phyloP scores from a whole-genome alignment of 2,329 filamentous ascomycete species.

The Ophiostoma quercus region DNA sequence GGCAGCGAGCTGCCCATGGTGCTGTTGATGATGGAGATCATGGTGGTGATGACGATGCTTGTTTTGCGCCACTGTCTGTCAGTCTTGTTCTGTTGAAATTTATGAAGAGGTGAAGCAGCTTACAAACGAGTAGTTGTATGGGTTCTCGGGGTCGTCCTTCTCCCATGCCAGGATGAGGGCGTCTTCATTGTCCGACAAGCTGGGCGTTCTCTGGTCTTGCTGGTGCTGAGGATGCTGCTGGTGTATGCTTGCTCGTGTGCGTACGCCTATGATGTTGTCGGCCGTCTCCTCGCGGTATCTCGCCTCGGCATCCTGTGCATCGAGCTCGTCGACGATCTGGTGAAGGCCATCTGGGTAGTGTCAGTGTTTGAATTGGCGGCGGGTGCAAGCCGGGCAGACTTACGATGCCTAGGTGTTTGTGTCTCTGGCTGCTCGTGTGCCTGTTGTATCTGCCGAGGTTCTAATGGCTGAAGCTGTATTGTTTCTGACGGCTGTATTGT shows the following conservation, averaged over 20 bases:
- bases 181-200: slow-evolving; percentile 28
- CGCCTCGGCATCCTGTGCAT: slow-evolving; percentile 23
- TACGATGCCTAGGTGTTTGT: not conserved
- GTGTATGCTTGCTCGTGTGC: not conserved
- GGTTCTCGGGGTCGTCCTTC: slow-evolving; percentile 46
- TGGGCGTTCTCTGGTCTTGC: slow-evolving; percentile 24
- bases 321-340: slow-evolving; percentile 21
- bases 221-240: not conserved
- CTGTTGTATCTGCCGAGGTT: not conserved
- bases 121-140: slow-evolving; percentile 45
- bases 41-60: slow-evolving; percentile 49
- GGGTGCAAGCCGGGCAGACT: not conserved
- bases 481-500: not conserved
- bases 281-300: slow-evolving; percentile 26
- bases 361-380: not conserved
- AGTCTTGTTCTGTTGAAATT: not conserved
- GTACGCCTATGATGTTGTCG: slow-evolving; percentile 20
- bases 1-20: slow-evolving; percentile 62
- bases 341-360: slow-evolving; percentile 17
- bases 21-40: slow-evolving; percentile 59
- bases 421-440: not conserved
- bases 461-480: not conserved
- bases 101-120: not conserved
- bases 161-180: slow-evolving; percentile 43
- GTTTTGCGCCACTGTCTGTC: slow-evolving; percentile 43